Evolutionary conservation across 805 yeast species (phyloP).

Genomic region (Ogataea glucozyma): DNA sequence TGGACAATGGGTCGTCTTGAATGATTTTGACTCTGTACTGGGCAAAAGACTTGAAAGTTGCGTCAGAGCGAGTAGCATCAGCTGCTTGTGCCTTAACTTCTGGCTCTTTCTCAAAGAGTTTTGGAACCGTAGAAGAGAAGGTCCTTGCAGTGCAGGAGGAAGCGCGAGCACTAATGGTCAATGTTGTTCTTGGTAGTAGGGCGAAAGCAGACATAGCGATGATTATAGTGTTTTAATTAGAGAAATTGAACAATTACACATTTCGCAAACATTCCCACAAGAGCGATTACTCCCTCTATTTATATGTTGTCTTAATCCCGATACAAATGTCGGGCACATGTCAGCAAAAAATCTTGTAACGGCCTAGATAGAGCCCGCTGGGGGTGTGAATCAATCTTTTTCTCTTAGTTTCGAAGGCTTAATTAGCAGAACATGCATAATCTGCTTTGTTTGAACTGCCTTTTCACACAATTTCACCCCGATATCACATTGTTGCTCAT

Average conservation of each 20-base stretch:
- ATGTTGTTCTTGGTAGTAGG: neutral
- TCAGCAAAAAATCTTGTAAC: neutral
- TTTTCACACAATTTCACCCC: slow-evolving; percentile 1
- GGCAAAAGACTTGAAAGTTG: slow-evolving; percentile 29
- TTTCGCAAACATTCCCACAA: neutral
- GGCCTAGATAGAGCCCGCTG: slow-evolving; percentile 4
- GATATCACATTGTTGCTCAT: slow-evolving; percentile 4
- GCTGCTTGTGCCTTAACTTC: slow-evolving; percentile 24
- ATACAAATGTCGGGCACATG: slow-evolving; percentile 1
- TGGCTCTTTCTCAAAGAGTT: slow-evolving; percentile 24
- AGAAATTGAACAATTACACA: neutral
- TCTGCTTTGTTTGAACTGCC: neutral
- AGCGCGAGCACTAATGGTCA: neutral
- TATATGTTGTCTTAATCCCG: slow-evolving; percentile 1
- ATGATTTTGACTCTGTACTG: slow-evolving; percentile 32
- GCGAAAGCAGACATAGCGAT: neutral
- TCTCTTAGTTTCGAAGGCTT: slow-evolving; percentile 5
- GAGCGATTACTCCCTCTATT: slow-evolving; percentile 1
- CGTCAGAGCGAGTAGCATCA: slow-evolving; percentile 16
- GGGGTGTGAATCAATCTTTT: slow-evolving; percentile 1
- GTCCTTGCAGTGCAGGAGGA: slow-evolving; percentile 12
- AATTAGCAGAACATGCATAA: slow-evolving; percentile 5
- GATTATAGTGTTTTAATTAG: neutral
- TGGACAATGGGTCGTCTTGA: slow-evolving; percentile 29
- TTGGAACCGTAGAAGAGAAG: slow-evolving; percentile 20